Conservation (phyloP, 2,329 filamentous ascomycete genomes). For the Diaporthe vexans region DNA sequence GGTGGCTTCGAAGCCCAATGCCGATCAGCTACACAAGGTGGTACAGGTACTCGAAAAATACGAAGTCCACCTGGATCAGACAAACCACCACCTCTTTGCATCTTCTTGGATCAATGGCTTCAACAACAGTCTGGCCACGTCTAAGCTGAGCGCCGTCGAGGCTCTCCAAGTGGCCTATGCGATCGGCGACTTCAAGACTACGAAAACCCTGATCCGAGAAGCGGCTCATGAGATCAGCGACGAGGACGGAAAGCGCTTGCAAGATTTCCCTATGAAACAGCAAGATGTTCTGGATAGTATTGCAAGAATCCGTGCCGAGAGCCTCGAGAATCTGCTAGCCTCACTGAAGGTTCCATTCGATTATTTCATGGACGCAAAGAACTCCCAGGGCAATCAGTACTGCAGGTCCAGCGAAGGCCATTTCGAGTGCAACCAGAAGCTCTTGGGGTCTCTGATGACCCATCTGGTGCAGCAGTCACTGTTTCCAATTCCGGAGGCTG, state of each 20-base stretch:
- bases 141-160: conserved; percentile 16
- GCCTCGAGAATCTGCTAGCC: conserved; percentile 18
- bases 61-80: conserved; percentile 33
- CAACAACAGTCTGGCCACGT: conserved; percentile 10
- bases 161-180: conserved; percentile 32
- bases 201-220: conserved; percentile 34
- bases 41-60: conserved; percentile 37
- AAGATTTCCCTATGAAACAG: conserved; percentile 22
- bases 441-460: conserved; percentile 40
- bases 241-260: conserved; percentile 9
- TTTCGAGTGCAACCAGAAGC: conserved; percentile 39
- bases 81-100: conserved; percentile 31
- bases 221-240: conserved; percentile 32
- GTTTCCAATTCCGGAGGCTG: conserved; percentile 35
- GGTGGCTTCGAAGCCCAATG: conserved; percentile 29
- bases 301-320: conserved; percentile 11
- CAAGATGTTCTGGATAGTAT: conserved; percentile 25
- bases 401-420: conserved; percentile 38
- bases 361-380: conserved; percentile 30
- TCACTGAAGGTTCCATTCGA: conserved; percentile 27
- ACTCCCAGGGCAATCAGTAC: conserved; percentile 20
- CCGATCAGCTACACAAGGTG: conserved; percentile 34
- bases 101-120: conserved; percentile 36
- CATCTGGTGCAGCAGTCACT: conserved; percentile 36
- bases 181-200: conserved; percentile 39